A percentile compares a stretch with the other conserved stretches of the same genome.
These are phyloP conservation scores for Starmerella floris DNA, from an alignment of 805 yeast species.

Conservation along the genomic window DNA sequence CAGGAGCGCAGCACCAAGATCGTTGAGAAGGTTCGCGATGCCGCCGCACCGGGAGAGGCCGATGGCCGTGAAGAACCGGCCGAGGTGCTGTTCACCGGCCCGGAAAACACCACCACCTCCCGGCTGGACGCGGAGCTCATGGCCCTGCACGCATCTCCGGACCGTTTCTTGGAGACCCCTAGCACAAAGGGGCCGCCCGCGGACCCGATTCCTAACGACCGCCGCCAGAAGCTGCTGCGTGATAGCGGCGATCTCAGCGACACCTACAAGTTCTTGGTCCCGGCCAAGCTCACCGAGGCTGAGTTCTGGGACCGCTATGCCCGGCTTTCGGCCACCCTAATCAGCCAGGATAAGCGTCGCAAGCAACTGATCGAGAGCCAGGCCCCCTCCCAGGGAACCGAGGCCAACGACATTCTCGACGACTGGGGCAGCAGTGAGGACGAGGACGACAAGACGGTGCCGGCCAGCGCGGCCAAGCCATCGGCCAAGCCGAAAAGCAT, in stretches of 20 bases:
- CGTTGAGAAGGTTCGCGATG: constrained; percentile 33
- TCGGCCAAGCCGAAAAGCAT: neutral
- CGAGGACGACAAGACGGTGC: constrained; percentile 1
- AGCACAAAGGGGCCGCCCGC: neutral
- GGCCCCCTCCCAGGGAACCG: constrained; percentile 15
- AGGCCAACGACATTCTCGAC: constrained; percentile 28
- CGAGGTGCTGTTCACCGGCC: constrained; percentile 32
- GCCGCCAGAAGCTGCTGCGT: constrained; percentile 36
- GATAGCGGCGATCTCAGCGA: constrained; percentile 39
- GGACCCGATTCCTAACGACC: constrained; percentile 31
- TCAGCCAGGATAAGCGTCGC: constrained; percentile 51
- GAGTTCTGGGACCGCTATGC: constrained; percentile 69
- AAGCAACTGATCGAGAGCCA: constrained; percentile 43
- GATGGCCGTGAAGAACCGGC: constrained; percentile 14
- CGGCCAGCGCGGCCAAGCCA: neutral
- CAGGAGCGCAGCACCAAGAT: constrained; percentile 40
- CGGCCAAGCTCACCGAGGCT: constrained; percentile 42
- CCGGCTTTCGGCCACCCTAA: constrained; percentile 38
- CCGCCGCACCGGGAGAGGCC: constrained; percentile 23
- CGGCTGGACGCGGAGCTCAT: constrained; percentile 53
- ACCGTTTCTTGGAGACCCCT: constrained; percentile 31
- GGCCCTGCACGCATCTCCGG: constrained; percentile 39
- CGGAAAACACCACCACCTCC: constrained; percentile 30
- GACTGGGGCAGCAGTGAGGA: constrained; percentile 33
- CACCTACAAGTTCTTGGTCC: constrained; percentile 54